Evolutionary conservation across 2,329 filamentous ascomycete genomes (phyloP).

Genomic region (Xylaria sp.): DNA sequence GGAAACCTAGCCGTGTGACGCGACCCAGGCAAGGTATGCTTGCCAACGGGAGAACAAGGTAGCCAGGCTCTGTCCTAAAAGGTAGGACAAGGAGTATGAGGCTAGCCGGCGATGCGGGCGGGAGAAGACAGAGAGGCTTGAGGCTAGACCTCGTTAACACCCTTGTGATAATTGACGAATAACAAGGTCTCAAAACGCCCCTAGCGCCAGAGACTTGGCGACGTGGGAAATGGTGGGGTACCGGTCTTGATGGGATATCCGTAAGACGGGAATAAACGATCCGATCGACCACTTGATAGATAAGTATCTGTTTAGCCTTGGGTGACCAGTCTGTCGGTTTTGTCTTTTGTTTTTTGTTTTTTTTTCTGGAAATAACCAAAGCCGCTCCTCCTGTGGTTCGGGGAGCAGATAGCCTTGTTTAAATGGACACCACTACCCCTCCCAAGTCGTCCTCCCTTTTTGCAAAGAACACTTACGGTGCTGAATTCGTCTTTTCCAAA

Average conservation of each 20-base stretch:
- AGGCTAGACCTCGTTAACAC: conserved; percentile 27
- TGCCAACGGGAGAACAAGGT: conserved; percentile 14
- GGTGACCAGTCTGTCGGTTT: neutral
- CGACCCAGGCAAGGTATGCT: conserved; percentile 17
- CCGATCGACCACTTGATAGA: conserved; percentile 30
- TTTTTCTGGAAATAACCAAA: neutral
- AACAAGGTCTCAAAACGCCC: conserved; percentile 19
- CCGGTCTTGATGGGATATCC: conserved; percentile 23
- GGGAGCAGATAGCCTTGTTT: conserved; percentile 14
- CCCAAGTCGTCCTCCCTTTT: conserved; percentile 1
- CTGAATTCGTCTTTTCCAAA: conserved; percentile 2
- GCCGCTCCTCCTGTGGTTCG: conserved; percentile 5
- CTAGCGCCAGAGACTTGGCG: conserved; percentile 35
- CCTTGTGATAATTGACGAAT: conserved; percentile 33
- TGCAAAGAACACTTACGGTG: conserved; percentile 6
- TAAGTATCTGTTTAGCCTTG: conserved; percentile 11
- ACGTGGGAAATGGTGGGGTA: conserved; percentile 38
- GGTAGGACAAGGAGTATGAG: conserved; percentile 29
- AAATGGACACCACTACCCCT: conserved; percentile 16
- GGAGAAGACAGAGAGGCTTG: conserved; percentile 17
- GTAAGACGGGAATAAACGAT: conserved; percentile 36
- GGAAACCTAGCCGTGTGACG: conserved; percentile 31
- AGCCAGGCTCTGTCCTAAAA: conserved; percentile 15
- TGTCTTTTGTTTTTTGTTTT: neutral
- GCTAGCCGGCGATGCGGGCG: conserved; percentile 18